Base-by-base conservation (phyloP, 306 rosid genomes). In the Styphnolobium japonicum region DNA sequence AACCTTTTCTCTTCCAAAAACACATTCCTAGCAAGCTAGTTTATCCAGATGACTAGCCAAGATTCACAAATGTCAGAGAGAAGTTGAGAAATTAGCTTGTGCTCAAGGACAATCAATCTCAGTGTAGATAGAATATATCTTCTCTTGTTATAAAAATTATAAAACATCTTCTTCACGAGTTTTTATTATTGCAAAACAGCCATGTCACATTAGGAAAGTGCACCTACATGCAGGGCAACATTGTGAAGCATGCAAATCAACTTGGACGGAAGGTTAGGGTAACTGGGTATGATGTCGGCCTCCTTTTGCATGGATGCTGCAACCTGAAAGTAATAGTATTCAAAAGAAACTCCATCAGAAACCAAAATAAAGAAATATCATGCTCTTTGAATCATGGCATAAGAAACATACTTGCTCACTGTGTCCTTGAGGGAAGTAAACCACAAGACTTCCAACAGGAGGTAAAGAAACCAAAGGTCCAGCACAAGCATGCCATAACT, bases 301-400 rank as follows among this genome's bases (percentile, higher is more conserved):
- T 94, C 97, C 93, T 94, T 94, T 82, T 94, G 96, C 98, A 94
- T 92, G 4, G 98, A 94, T 29, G 98, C 98, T 64, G 98, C 92
- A 82, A 94, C 98, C 98, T 94, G 89, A 31, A 77, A 86, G 73
- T 57, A 64, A 74, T 15, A 61, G 31, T 4, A 27, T 75, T 73
- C 37, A 71, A 69, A 81, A 81, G 57, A 63, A 77, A 66, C 9
- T 56, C 43, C 60, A 70, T 42, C 56, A 77, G 64, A 82, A 82
- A 73, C 71, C 72, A 73, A 49, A 60, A 36, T 51, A 18, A 82
- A 66, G 10, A 75, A 51, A 68, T 14, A 71, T 46, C 49, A 62
- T 18, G 71, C 29, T 73, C 56, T 37, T 67, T 19, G 63, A 74
- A 57, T 49, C 19, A 18, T 34, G 72, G 31, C 34, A 9, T 42